Base-by-base conservation (phyloP, 2,329 filamentous ascomycete genomes). In the Xylaria sp. region DNA sequence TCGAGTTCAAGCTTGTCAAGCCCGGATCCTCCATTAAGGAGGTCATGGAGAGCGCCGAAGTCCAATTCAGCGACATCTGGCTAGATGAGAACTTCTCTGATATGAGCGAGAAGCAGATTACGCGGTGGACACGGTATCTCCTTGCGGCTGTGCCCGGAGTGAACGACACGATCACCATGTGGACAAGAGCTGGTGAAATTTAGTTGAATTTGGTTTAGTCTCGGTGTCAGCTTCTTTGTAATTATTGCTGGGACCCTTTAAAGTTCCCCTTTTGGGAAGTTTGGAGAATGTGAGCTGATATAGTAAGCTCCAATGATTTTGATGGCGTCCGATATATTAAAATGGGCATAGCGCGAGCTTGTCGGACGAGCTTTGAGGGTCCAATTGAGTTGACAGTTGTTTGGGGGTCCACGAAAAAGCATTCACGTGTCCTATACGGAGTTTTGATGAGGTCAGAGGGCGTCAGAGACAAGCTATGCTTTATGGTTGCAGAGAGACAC, bases 81-180 rank as follows among this genome's bases (percentile, higher is more conserved):
- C 49, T 67, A 7, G 58, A 48, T 31, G 25, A 1, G 10, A n/a
- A 51, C 23, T 69, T 69, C 33, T 39, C 39, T 3, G 55, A 36
- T 6, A 67, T 69, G 59, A n/a, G 43, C 25, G 36, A 58, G 46
- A 4, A 9, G 2, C 23, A 6, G 13, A 60, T 67, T 7, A 20
- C 4, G 48, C 54, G 31, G 7, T 67, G 59, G 59, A n/a, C 33
- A 2, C n/a, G 23, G 12, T 66, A 59, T 23, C 67, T 69, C 28
- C 31, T 69, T 28, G 46, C 36, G 2, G 62, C 62, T 0, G 52
- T 62, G 8, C 62, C 62, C 9, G 62, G 63, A 15, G 18, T 15
- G 0, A n/a, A 66, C 15, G 62, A 66, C 13, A n/a, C 62, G 1
- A 13, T 54, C 9, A 62, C 54, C 3, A 62, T 33, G 52, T 69